Evolutionary conservation across 108 stramenopile species (phyloP).

Genomic region (Chaetoceros muelleri): DNA sequence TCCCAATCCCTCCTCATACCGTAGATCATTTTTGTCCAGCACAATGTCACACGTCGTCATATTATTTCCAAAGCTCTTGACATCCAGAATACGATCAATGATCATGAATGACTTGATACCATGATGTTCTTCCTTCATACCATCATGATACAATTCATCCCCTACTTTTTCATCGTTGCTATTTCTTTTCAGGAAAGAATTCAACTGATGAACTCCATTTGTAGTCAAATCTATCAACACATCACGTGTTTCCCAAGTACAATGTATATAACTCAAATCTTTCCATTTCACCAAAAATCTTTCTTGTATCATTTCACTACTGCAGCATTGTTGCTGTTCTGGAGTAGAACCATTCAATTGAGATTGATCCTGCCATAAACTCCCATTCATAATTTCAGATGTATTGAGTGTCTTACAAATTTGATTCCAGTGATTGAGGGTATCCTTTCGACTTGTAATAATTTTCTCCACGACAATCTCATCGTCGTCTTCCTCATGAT

Average conservation of each 20-base stretch:
- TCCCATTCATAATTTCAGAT: neutral
- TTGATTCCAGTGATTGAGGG: neutral
- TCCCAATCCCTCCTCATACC: slow-evolving; percentile 54
- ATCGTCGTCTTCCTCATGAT: neutral
- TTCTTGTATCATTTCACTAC: slow-evolving; percentile 63
- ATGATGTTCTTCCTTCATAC: slow-evolving; percentile 56
- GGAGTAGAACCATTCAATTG: neutral
- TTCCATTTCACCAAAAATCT: slow-evolving; percentile 79
- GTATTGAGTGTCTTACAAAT: neutral
- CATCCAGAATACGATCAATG: neutral
- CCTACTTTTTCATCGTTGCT: slow-evolving; percentile 67
- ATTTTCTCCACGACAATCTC: neutral
- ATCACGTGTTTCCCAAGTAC: slow-evolving; percentile 46
- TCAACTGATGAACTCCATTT: slow-evolving; percentile 49
- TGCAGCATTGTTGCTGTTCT: no score
- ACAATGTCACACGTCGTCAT: slow-evolving; percentile 2
- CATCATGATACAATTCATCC: slow-evolving; percentile 55
- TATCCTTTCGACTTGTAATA: neutral
- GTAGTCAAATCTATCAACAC: slow-evolving; percentile 11
- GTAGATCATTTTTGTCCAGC: neutral
- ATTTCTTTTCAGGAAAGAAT: slow-evolving; percentile 47
- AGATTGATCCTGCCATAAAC: neutral
- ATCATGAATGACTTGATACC: slow-evolving; percentile 32
- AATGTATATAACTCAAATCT: slow-evolving; percentile 68
- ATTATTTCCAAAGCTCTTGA: neutral